These are phyloP conservation scores for Breynia disticha DNA, from an alignment of 441 rosid genomes.

Conservation along the genomic window DNA sequence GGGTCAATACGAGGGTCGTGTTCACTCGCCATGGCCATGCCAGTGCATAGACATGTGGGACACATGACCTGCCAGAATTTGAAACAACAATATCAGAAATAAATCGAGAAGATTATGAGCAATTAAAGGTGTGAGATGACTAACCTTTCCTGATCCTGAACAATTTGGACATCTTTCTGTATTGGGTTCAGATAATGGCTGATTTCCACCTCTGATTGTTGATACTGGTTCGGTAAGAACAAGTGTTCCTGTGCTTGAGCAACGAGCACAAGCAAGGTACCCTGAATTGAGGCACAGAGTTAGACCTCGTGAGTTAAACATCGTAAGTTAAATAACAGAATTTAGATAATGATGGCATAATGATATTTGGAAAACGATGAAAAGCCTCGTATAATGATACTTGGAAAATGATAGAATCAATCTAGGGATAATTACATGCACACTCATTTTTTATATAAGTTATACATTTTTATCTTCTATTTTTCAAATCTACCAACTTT, in stretches of 20 bases:
- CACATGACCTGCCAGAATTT: conserved; percentile 66
- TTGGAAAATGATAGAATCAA: too few species aligned
- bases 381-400: too few species aligned
- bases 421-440: too few species aligned
- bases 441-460: too few species aligned
- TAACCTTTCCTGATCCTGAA: conserved; percentile 89
- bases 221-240: conserved; percentile 64
- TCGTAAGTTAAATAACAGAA: too few species aligned
- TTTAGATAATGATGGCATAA: too few species aligned
- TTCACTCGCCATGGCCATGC: conserved; percentile 99
- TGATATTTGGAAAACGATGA: too few species aligned
- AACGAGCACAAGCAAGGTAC: conserved; percentile 96
- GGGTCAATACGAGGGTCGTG: conserved; percentile 93
- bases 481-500: too few species aligned
- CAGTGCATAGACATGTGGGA: conserved; percentile 94
- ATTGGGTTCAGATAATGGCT: conserved; percentile 47
- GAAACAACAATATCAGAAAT: neutral
- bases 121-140: neutral
- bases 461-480: too few species aligned
- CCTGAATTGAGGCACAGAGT: conserved; percentile 36
- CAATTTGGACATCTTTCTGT: conserved; percentile 93
- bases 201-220: conserved; percentile 36
- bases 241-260: conserved; percentile 76
- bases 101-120: neutral
- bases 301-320: too few species aligned